Evolutionary conservation across 169 alveolate genomes (phyloP).

Genomic region (Eimeria zaria): DNA sequence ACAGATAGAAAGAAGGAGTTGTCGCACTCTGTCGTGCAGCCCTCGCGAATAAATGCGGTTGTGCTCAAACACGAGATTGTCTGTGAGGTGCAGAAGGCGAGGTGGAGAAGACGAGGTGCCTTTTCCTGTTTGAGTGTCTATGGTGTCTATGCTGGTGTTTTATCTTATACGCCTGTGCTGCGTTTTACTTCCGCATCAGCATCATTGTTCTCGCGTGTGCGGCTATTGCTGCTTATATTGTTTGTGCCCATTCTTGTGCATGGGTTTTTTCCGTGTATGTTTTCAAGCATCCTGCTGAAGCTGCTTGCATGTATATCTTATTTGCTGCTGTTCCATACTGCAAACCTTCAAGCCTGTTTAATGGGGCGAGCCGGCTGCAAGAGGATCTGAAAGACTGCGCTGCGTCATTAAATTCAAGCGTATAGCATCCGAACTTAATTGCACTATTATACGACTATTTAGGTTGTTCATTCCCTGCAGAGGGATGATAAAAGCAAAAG

Average conservation of each 20-base stretch:
- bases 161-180: not conserved
- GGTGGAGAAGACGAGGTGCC: too few relatives aligned
- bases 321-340: not conserved
- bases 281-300: too few relatives aligned
- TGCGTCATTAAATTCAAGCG: not conserved
- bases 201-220: not conserved
- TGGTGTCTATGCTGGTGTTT: not conserved
- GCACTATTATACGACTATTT: too few relatives aligned
- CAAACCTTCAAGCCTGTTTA: not conserved
- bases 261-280: not conserved
- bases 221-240: not conserved
- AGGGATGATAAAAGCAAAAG: not conserved
- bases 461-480: too few relatives aligned
- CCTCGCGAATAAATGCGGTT: not conserved
- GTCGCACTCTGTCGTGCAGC: not conserved
- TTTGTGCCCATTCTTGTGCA: not conserved
- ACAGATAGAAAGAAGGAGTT: not conserved
- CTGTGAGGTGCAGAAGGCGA: too few relatives aligned
- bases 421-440: too few relatives aligned
- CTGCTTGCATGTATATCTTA: too few relatives aligned
- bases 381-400: not conserved
- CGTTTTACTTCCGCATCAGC: not conserved
- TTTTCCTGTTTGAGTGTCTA: not conserved
- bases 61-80: not conserved
- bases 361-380: not conserved